Evolutionary conservation across 176 grass and related monocot species (phyloP), one percentile per base, ranked within the genome.

Genomic region (Oryza nivara): DNA sequence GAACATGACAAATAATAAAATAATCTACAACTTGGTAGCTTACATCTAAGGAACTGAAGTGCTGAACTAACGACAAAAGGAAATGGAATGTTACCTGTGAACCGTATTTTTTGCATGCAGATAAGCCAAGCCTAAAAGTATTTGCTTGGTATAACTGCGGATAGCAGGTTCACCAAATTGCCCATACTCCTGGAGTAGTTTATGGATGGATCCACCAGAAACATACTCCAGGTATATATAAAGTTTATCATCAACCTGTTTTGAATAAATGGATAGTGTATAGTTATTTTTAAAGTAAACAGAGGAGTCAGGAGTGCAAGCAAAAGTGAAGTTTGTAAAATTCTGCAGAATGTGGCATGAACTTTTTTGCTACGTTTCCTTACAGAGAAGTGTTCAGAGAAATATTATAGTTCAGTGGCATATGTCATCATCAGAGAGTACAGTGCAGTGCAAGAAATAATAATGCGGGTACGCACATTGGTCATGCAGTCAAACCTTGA

Each of bases 201-300:
- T 99, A 85, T 99, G 91, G 83, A 99, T 99, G 64, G 96, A 99
- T 89, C 96, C 96, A 78, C 96, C 93, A 58, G 96, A 99, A 48
- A 99, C 93, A 89, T 94, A 99, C 83, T 99, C 96, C 41, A 99
- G 83, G 80, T 99, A 99, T 92, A 99, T 99, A 85, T 99, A 99
- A 74, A 99, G 86, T 68, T 90, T 96, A 85, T 99, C 89, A 80
- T 99, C 93, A 80, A 96, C 88, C 93, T 99, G 56, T 61, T 73
- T 82, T 43, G 65, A 9, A 78, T 47, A 83, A n/a, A 78, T 75
- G 35, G 65, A 86, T 52, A 89, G 67, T 78, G 76, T 67, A 40
- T 34, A 72, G 16, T 73, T 20, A 34, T 67, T 64, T 77, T 56
- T 22, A 73, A 68, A 66, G 68, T 56, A 49, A 90, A 70, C 71